Conservation (phyloP, 129 eudicot genomes). For the Helianthus tuberosus region DNA sequence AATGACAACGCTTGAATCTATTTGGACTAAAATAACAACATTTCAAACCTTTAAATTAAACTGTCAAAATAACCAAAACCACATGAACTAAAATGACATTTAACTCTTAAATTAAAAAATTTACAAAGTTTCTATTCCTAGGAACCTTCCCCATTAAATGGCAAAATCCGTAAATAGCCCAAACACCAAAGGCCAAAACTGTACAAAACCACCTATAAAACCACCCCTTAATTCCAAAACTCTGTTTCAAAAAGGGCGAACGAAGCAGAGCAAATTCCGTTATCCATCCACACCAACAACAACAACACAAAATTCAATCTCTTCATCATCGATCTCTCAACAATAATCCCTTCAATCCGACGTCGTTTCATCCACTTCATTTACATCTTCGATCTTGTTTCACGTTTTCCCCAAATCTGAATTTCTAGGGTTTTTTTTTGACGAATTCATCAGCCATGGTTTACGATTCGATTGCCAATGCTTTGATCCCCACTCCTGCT, state of each 20-base stretch:
- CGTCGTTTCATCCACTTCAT: constrained; percentile 13
- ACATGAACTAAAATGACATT: too few relatives aligned
- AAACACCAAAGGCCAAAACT: constrained; percentile 4
- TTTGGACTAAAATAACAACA: too few relatives aligned
- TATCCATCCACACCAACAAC: constrained; percentile 38
- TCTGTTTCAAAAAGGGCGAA: constrained; percentile 37
- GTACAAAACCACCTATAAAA: constrained; percentile 4
- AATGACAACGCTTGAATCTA: too few relatives aligned
- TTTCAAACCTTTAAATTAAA: too few relatives aligned
- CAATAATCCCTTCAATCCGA: constrained; percentile 6
- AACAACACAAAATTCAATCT: constrained; percentile 15
- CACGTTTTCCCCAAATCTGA: constrained; percentile 2
- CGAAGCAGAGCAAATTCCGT: constrained; percentile 57
- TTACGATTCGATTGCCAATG: constrained; percentile 59
- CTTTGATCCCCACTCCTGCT: constrained; percentile 54
- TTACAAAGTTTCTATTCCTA: too few relatives aligned
- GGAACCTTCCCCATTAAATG: neutral
- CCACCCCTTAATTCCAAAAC: neutral
- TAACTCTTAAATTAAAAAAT: too few relatives aligned
- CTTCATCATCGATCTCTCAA: neutral
- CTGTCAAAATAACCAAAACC: too few relatives aligned
- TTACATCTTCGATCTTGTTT: neutral
- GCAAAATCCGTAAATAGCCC: constrained; percentile 14
- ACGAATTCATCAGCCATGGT: constrained; percentile 46
- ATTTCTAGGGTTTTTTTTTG: constrained; percentile 32